Percentiles rank a stretch among this genome's conserved stretches.
phyloP scores from a whole-genome alignment of 1,284 basidiomycete genomes.

The Heterobasidion irregulare region DNA sequence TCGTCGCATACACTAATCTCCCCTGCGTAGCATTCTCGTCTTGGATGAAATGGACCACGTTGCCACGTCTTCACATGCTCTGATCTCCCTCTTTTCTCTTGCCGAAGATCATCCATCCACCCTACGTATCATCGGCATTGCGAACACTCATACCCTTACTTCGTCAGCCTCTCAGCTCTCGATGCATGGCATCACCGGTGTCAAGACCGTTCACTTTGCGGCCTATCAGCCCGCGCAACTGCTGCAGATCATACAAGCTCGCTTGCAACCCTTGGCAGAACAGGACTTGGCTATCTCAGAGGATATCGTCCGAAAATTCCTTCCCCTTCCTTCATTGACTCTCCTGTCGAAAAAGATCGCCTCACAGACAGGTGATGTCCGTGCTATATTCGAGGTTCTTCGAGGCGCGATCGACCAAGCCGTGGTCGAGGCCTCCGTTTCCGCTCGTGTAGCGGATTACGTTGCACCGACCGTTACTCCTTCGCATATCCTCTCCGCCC shows the following conservation, averaged over 20 bases:
- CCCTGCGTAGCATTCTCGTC: conserved; percentile 49
- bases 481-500: conserved; percentile 53
- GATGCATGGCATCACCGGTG: conserved; percentile 27
- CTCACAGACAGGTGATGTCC: conserved; percentile 69
- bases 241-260: conserved; percentile 51
- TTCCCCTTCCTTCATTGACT: conserved; percentile 53
- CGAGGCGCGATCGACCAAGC: conserved; percentile 70
- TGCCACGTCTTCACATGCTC: conserved; percentile 43
- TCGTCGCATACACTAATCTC: conserved; percentile 1
- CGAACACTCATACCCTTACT: conserved; percentile 76
- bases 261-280: conserved; percentile 39
- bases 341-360: conserved; percentile 73
- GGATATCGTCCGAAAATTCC: conserved; percentile 38
- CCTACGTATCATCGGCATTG: conserved; percentile 68
- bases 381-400: conserved; percentile 68
- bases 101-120: conserved; percentile 37
- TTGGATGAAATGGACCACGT: conserved; percentile 78
- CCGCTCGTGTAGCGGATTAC: conserved; percentile 21
- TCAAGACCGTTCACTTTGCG: conserved; percentile 65
- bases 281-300: conserved; percentile 18
- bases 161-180: conserved; percentile 36
- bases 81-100: conserved; percentile 57
- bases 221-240: conserved; percentile 67
- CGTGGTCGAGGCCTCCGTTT: conserved; percentile 18
- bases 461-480: conserved; percentile 45